phyloP scores from a whole-genome alignment of 805 yeast genomes.

The Ogataea trehalophila region DNA sequence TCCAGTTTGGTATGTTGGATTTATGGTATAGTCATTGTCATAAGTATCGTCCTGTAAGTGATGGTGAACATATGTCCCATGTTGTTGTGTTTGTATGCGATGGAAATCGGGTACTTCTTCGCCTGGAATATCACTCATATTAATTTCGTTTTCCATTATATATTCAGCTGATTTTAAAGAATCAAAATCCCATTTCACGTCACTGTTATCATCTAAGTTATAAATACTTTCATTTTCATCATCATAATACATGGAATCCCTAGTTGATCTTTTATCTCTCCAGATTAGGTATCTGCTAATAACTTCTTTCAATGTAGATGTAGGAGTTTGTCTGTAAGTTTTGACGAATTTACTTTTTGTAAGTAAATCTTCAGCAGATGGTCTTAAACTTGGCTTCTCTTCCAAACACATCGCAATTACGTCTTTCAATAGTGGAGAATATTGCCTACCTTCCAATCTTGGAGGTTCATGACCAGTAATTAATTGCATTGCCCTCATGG shows the following conservation, averaged over 20 bases:
- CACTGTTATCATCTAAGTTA: conserved; percentile 29
- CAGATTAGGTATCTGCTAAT: conserved; percentile 68
- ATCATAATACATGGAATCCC: conserved; percentile 45
- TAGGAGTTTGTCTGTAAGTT: conserved; percentile 54
- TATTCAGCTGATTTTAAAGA: conserved; percentile 71
- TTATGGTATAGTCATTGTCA: conserved; percentile 13
- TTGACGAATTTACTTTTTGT: conserved; percentile 65
- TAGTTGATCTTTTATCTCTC: conserved; percentile 61
- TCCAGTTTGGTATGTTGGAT: conserved; percentile 12
- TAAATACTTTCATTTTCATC: conserved; percentile 36
- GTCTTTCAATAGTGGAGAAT: conserved; percentile 73
- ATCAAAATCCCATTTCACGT: conserved; percentile 86
- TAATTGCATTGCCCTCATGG: conserved; percentile 89
- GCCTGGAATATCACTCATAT: conserved; percentile 24
- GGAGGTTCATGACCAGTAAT: conserved; percentile 94
- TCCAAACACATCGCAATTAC: conserved; percentile 88
- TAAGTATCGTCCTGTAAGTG: background rate
- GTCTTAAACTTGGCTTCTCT: conserved; percentile 86
- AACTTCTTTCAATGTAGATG: conserved; percentile 62
- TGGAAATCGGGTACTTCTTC: conserved; percentile 4
- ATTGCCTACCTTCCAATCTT: conserved; percentile 84
- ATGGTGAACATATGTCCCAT: conserved; percentile 1
- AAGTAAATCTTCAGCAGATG: conserved; percentile 77
- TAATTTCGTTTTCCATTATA: conserved; percentile 65
- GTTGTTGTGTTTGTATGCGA: background rate